Evolutionary conservation across 2,329 filamentous ascomycete genomes (phyloP).

Genomic region (Thielaviopsis musarum): DNA sequence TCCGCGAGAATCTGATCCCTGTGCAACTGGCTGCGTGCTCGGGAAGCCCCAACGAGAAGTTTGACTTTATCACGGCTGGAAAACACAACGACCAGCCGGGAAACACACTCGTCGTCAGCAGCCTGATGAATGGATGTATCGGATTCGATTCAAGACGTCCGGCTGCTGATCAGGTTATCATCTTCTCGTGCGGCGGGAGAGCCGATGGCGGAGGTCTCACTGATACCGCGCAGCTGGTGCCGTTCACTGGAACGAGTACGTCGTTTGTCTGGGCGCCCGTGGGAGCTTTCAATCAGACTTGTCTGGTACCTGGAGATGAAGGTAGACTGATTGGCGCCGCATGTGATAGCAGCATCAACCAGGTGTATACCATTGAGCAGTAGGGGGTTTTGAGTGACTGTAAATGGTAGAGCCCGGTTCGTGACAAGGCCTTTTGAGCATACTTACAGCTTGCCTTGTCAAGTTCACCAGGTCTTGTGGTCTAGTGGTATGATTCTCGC

Average conservation of each 20-base stretch:
- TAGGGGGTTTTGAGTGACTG: too few relatives aligned
- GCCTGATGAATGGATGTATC: conserved; percentile 33
- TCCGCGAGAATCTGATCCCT: conserved; percentile 36
- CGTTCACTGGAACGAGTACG: conserved; percentile 24
- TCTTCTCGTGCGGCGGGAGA: conserved; percentile 36
- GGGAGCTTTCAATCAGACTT: conserved; percentile 26
- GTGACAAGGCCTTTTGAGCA: too few relatives aligned
- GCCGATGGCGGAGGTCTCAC: conserved; percentile 31
- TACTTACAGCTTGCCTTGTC: too few relatives aligned
- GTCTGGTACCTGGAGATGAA: conserved; percentile 23
- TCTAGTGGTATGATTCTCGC: conserved; percentile 57
- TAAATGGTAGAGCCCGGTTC: too few relatives aligned
- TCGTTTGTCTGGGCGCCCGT: conserved; percentile 27
- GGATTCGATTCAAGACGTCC: conserved; percentile 30
- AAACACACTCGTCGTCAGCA: conserved; percentile 30
- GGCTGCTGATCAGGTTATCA: conserved; percentile 28
- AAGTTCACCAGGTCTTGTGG: conserved; percentile 26
- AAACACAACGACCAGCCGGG: conserved; percentile 29
- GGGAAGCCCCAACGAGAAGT: conserved; percentile 29
- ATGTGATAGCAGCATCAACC: conserved; percentile 5
- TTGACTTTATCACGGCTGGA: conserved; percentile 33
- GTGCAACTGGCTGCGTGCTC: conserved; percentile 28
- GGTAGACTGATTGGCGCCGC: conserved; percentile 15
- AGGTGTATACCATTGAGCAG: conserved; percentile 11
- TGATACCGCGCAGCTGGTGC: conserved; percentile 31